Conservation (phyloP, 1,139 yeast genomes). For the Taiozyma onychis region DNA sequence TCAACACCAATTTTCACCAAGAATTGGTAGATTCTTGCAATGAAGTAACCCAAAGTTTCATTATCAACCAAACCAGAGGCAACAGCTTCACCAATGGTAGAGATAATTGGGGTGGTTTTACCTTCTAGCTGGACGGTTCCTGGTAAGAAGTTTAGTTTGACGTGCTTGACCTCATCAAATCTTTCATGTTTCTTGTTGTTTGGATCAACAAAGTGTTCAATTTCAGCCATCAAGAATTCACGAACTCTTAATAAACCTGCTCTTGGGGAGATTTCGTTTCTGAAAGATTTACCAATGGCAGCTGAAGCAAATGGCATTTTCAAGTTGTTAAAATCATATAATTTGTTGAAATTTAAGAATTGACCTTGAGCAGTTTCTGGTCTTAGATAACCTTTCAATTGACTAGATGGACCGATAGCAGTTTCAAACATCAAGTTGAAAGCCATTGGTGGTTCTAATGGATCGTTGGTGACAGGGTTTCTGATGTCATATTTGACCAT, state of each 20-base stretch:
- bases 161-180: conserved; percentile 69
- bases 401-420: conserved; percentile 98
- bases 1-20: conserved; percentile 89
- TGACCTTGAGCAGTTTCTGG: conserved; percentile 99
- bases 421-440: conserved; percentile 99
- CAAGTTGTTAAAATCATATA: conserved; percentile 90
- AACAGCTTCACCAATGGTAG: conserved; percentile 89
- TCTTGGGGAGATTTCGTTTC: conserved; percentile 98
- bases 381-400: conserved; percentile 88
- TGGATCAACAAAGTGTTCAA: conserved; percentile 98
- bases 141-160: conserved; percentile 74
- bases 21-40: conserved; percentile 87
- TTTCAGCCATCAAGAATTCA: conserved; percentile 98
- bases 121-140: conserved; percentile 86
- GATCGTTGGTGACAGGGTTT: conserved; percentile 87
- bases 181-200: conserved; percentile 74
- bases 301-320: conserved; percentile 99
- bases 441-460: conserved; percentile 84
- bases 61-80: conserved; percentile 84
- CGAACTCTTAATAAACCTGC: conserved; percentile 96
- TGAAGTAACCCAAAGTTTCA: conserved; percentile 93
- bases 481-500: conserved; percentile 76
- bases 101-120: conserved; percentile 56
- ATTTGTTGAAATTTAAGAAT: conserved; percentile 88
- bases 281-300: conserved; percentile 95